phyloP scores from a whole-genome alignment of 2,329 filamentous ascomycete species.

The Fusarium scirpi region DNA sequence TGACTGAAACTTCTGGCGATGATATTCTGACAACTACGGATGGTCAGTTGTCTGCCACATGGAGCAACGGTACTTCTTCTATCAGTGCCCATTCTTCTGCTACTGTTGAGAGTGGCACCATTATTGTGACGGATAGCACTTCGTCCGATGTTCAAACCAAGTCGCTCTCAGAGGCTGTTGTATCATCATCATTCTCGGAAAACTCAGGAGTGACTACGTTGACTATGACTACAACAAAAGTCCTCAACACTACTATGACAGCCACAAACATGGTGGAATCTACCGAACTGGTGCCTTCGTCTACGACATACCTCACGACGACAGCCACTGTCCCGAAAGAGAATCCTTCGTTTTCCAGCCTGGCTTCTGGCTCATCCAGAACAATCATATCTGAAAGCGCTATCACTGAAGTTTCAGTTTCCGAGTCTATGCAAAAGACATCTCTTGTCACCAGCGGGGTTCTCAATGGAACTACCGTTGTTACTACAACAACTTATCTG shows the following conservation, averaged over 20 bases:
- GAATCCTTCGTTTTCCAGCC: background rate
- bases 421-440: background rate
- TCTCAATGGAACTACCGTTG: background rate
- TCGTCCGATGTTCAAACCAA: background rate
- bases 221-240: constrained; percentile 28
- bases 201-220: background rate
- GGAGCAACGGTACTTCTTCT: background rate
- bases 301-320: background rate
- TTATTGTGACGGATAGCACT: background rate
- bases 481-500: constrained; percentile 21
- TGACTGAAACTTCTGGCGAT: background rate
- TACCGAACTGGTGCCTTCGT: background rate
- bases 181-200: background rate
- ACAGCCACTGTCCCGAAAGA: background rate
- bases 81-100: constrained; percentile 3
- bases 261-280: background rate
- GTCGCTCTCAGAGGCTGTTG: background rate
- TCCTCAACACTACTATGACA: constrained; percentile 30
- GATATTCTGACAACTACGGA: background rate
- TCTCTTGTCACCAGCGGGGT: background rate
- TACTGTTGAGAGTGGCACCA: background rate
- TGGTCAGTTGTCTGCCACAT: background rate
- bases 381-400: background rate
- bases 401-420: background rate
- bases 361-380: background rate